Evolutionary conservation across 768 basidiomycete species (phyloP).

Genomic region (Tricholoma saponaceum): DNA sequence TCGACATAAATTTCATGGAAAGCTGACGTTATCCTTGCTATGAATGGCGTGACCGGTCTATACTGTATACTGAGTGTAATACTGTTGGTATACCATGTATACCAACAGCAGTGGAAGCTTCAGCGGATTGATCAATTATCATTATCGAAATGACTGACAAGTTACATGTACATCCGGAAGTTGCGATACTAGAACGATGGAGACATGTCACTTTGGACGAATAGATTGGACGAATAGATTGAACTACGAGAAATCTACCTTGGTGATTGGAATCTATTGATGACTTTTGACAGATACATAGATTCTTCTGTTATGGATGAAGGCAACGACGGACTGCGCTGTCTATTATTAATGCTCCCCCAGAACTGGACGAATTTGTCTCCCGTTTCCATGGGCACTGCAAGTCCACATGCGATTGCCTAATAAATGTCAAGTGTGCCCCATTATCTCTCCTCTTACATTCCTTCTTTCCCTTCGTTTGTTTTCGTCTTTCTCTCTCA

Average conservation of each 20-base stretch:
- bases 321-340: neutral
- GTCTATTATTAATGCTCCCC: neutral
- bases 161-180: no score
- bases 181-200: neutral
- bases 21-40: neutral
- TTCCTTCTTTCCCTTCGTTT: constrained; percentile 33
- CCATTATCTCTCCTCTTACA: constrained; percentile 15
- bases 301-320: neutral
- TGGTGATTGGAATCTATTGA: neutral
- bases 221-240: neutral
- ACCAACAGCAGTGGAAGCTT: no score
- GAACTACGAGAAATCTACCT: neutral
- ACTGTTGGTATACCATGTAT: no score
- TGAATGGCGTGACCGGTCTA: neutral
- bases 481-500: constrained; percentile 37
- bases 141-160: no score
- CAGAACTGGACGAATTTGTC: neutral
- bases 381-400: constrained; percentile 32
- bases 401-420: constrained; percentile 11
- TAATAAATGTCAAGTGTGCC: constrained; percentile 19
- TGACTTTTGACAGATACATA: neutral
- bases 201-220: no score
- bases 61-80: no score
- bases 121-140: no score
- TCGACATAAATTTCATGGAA: neutral